Evolutionary conservation across 176 grass and related monocot species (phyloP).

Genomic region (Alopecurus myosuroides): DNA sequence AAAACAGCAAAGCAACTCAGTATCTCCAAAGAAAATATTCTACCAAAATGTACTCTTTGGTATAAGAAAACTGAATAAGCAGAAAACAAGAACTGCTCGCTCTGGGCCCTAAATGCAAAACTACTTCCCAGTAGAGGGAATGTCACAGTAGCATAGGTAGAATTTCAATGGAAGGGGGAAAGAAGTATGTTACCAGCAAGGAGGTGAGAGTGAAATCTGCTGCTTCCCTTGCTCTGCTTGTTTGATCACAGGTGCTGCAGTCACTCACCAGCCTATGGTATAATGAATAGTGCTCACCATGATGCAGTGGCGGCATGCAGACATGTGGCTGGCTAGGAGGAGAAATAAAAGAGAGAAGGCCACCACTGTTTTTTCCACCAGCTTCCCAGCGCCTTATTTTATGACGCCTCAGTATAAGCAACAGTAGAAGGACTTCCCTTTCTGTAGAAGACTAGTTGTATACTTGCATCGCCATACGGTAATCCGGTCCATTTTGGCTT

Average conservation of each 20-base stretch:
- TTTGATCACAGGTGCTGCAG: constrained; percentile 11
- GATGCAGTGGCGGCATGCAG: constrained; percentile 14
- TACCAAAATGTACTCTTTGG: background rate
- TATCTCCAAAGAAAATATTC: background rate
- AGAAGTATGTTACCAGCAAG: constrained; percentile 25
- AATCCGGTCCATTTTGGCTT: background rate
- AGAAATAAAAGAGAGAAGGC: constrained; percentile 24
- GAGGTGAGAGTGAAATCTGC: background rate
- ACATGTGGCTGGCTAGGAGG: constrained; percentile 30
- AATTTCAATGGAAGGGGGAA: background rate
- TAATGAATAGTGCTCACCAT: constrained; percentile 36
- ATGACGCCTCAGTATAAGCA: constrained; percentile 8
- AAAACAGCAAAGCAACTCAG: constrained; percentile 25
- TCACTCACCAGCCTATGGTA: constrained; percentile 8
- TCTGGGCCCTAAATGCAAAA: background rate
- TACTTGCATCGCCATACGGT: background rate
- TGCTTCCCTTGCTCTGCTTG: background rate
- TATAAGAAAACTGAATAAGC: background rate
- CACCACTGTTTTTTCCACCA: constrained; percentile 18
- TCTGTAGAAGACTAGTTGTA: background rate
- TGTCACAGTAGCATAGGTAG: background rate
- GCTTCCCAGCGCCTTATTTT: background rate
- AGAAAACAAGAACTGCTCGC: background rate
- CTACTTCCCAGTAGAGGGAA: background rate
- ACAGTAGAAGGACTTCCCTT: background rate